Evolutionary conservation across 2,329 filamentous ascomycete genomes (phyloP).

Genomic region (Talaromyces sp.): DNA sequence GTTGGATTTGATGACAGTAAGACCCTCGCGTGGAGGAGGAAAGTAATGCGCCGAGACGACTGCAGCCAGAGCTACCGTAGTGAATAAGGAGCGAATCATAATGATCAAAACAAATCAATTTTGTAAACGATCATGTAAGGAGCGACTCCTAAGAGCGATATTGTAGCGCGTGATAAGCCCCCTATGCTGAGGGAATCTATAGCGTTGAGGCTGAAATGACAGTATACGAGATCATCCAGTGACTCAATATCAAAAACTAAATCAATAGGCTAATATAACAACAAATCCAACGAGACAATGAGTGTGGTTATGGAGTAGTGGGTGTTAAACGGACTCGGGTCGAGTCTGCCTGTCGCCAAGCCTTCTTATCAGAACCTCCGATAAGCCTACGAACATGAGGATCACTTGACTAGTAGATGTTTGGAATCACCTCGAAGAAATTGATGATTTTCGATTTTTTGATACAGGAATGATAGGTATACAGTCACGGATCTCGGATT

Average conservation of each 20-base stretch:
- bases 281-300: not conserved
- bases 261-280: not conserved
- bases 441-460: too few species aligned
- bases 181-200: not conserved
- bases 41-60: constrained; percentile 35
- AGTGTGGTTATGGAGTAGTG: not conserved
- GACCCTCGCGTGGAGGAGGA: constrained; percentile 40
- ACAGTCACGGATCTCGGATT: not conserved
- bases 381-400: not conserved
- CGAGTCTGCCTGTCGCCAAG: not conserved
- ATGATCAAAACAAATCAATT: not conserved
- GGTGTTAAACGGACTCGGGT: not conserved
- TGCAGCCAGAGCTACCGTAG: constrained; percentile 19
- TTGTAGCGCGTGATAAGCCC: not conserved
- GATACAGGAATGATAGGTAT: not conserved
- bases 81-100: constrained; percentile 13
- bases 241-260: not conserved
- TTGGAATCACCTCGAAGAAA: not conserved
- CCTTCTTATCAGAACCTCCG: constrained; percentile 1
- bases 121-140: not conserved
- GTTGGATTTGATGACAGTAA: constrained; percentile 43
- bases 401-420: constrained; percentile 4
- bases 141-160: not conserved
- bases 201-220: not conserved
- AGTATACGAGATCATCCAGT: not conserved